A percentile compares a stretch with the other conserved stretches of the same genome.
phyloP scores from a whole-genome alignment of 176 grass and related monocot species.

The Aegilops speltoides region DNA sequence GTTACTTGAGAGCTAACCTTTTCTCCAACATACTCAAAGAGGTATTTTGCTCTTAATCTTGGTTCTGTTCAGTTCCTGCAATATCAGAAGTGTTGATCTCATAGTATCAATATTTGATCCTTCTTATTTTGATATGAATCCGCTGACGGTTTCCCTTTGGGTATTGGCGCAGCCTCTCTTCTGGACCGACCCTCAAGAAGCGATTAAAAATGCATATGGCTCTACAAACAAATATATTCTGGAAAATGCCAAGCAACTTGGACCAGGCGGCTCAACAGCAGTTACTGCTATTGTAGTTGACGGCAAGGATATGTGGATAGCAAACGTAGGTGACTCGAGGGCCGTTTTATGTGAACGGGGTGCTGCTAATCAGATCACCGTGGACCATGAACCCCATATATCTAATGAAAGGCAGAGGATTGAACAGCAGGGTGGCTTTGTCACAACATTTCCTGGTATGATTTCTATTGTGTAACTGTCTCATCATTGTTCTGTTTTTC shows the following conservation, averaged over 20 bases:
- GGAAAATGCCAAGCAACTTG: slow-evolving; percentile 80
- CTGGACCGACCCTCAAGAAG: slow-evolving; percentile 58
- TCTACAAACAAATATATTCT: slow-evolving; percentile 94
- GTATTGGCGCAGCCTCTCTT: slow-evolving; percentile 63
- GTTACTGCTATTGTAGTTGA: slow-evolving; percentile 95
- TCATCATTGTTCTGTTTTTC: not conserved
- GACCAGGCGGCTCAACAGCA: slow-evolving; percentile 93
- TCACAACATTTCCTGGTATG: slow-evolving; percentile 95
- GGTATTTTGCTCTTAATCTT: slow-evolving; percentile 38
- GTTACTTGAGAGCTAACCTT: slow-evolving; percentile 88
- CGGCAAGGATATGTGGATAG: slow-evolving; percentile 99
- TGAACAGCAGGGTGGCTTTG: slow-evolving; percentile 92
- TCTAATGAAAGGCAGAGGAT: slow-evolving; percentile 80
- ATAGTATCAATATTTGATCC: not conserved
- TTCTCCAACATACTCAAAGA: slow-evolving; percentile 86
- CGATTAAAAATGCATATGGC: slow-evolving; percentile 81
- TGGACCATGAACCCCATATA: slow-evolving; percentile 85
- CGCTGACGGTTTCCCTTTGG: slow-evolving; percentile 3
- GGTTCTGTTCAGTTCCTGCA: not conserved
- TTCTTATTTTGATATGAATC: not conserved
- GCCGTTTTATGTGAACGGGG: slow-evolving; percentile 89
- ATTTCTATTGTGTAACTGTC: slow-evolving; percentile 19
- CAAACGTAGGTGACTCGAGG: slow-evolving; percentile 91
- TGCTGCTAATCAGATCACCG: slow-evolving; percentile 86
- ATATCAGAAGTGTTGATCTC: not conserved